Percentiles rank a stretch among this genome's conserved stretches.
These are phyloP conservation scores for Hanseniaspora clermontiae DNA, from an alignment of 805 yeast species.

Conservation along the genomic window DNA sequence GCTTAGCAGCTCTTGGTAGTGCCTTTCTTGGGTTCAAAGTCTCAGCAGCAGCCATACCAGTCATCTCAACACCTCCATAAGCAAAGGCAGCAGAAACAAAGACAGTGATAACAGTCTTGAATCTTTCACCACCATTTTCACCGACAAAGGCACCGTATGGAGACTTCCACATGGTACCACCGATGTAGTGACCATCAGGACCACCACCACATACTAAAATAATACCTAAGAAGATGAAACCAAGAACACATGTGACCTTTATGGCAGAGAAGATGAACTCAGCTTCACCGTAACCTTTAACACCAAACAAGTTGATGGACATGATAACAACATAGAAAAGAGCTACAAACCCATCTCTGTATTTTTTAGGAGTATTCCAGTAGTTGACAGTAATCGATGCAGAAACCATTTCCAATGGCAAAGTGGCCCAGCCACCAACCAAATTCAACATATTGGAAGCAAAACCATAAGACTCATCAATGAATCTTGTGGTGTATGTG, in stretches of 20 bases:
- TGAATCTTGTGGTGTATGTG: slow-evolving; percentile 44
- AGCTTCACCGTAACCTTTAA: slow-evolving; percentile 42
- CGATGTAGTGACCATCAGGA: slow-evolving; percentile 38
- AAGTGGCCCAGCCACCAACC: slow-evolving; percentile 38
- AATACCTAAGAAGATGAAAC: slow-evolving; percentile 44
- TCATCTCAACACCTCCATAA: slow-evolving; percentile 62
- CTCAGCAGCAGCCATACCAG: slow-evolving; percentile 70
- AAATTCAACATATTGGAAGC: slow-evolving; percentile 49
- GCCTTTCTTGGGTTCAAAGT: slow-evolving; percentile 53
- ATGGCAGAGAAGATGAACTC: slow-evolving; percentile 39
- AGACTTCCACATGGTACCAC: slow-evolving; percentile 37
- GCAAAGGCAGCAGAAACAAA: slow-evolving; percentile 69
- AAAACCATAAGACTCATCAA: slow-evolving; percentile 50
- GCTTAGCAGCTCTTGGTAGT: slow-evolving; percentile 64
- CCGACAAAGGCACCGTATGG: slow-evolving; percentile 41
- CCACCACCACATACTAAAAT: slow-evolving; percentile 39
- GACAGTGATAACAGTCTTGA: slow-evolving; percentile 59
- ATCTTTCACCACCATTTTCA: slow-evolving; percentile 26
- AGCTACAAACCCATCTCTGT: slow-evolving; percentile 39
- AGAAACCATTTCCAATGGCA: slow-evolving; percentile 42
- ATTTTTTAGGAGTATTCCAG: slow-evolving; percentile 36
- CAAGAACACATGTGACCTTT: slow-evolving; percentile 38
- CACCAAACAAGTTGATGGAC: slow-evolving; percentile 41
- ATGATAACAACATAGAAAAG: slow-evolving; percentile 38
- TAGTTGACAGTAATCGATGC: slow-evolving; percentile 42